These are phyloP conservation scores for Seiridium unicorne DNA, from an alignment of 2,329 filamentous ascomycete species.

Conservation along the genomic window DNA sequence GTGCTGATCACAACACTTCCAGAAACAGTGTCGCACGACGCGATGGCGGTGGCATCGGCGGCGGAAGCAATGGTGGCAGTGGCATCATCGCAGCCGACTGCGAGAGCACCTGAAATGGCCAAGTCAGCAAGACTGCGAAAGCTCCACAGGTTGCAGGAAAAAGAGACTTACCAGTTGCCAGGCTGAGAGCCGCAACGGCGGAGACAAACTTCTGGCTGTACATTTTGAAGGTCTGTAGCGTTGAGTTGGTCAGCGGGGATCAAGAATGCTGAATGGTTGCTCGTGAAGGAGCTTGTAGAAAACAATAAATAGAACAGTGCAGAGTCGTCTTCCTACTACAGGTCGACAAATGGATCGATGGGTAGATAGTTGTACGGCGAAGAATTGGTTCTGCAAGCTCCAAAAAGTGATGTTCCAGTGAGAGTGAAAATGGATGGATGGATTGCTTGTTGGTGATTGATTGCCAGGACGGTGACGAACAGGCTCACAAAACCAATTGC, in stretches of 20 bases:
- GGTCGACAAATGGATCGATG: background rate
- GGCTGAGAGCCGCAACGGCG: constrained; percentile 41
- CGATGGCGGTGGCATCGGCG: constrained; percentile 58
- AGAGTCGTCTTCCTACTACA: background rate
- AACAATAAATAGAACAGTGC: background rate
- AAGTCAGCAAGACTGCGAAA: constrained; percentile 13
- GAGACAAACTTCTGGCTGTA: constrained; percentile 43
- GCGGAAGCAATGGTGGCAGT: constrained; percentile 60
- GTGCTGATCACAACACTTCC: constrained; percentile 67
- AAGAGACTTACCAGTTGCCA: constrained; percentile 40
- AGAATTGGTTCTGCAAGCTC: constrained; percentile 5
- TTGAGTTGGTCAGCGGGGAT: background rate
- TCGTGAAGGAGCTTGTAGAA: constrained; percentile 4
- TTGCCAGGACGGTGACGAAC: background rate
- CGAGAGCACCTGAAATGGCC: constrained; percentile 21
- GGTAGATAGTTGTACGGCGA: constrained; percentile 5
- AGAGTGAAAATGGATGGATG: background rate
- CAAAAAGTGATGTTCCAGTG: constrained; percentile 16
- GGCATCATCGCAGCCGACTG: constrained; percentile 30
- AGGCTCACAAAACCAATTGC: background rate
- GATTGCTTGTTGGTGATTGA: background rate
- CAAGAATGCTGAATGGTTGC: background rate
- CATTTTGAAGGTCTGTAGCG: constrained; percentile 37
- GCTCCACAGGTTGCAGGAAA: background rate
- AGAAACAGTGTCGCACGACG: constrained; percentile 64